These are phyloP conservation scores for Aspergillus bertholletiae DNA, from an alignment of 495 filamentous ascomycete species.

Conservation along the genomic window DNA sequence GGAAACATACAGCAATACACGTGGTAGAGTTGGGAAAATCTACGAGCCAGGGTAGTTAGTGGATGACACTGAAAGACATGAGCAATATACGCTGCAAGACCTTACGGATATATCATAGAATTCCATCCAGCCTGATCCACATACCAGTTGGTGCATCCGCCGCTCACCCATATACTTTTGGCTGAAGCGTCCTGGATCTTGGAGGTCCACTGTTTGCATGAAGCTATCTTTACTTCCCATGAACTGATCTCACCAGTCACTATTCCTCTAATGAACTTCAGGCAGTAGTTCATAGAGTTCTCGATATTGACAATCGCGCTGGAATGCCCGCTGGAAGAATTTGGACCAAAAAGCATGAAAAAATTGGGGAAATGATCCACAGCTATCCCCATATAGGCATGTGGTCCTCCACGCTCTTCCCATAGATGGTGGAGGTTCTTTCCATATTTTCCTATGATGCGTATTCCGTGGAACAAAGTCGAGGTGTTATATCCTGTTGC, in stretches of 20 bases:
- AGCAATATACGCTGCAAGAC: too few species aligned
- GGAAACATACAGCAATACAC: too few species aligned
- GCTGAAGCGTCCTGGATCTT: slow-evolving; percentile 34
- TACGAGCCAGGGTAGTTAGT: too few species aligned
- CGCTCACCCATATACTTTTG: slow-evolving; percentile 38
- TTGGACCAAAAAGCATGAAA: slow-evolving; percentile 65
- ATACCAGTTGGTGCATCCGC: slow-evolving; percentile 50
- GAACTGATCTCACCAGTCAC: too few species aligned
- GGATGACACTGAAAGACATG: too few species aligned
- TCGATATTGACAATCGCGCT: slow-evolving; percentile 59
- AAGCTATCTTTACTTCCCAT: too few species aligned
- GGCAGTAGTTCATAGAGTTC: slow-evolving; percentile 49
- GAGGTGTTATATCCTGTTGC: neutral
- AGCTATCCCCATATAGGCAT: slow-evolving; percentile 61
- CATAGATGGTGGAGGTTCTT: slow-evolving; percentile 26
- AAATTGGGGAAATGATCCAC: slow-evolving; percentile 67
- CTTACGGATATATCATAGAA: slow-evolving; percentile 15
- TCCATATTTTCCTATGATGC: neutral
- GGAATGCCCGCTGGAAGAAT: slow-evolving; percentile 61
- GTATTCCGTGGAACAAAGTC: neutral
- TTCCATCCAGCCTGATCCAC: slow-evolving; percentile 45
- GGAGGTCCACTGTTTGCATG: too few species aligned
- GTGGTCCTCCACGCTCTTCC: slow-evolving; percentile 56
- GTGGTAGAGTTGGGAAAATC: too few species aligned
- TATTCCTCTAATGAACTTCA: neutral